Percentiles rank a stretch among this genome's conserved stretches.
Evolutionary conservation across 2,329 filamentous ascomycete genomes (phyloP).

Genomic region (Penicillium decumbens): DNA sequence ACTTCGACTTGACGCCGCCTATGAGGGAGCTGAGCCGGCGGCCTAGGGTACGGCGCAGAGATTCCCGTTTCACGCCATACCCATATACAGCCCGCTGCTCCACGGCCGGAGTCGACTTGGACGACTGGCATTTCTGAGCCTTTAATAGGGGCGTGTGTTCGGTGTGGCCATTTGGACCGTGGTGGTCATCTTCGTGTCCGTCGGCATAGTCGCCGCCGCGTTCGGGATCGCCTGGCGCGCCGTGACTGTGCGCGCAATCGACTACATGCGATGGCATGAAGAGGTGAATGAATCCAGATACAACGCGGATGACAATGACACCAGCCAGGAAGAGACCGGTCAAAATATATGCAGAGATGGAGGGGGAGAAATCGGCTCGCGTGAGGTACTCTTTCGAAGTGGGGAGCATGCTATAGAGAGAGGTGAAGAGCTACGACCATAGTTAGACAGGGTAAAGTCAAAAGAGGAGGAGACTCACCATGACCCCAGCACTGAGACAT

Average conservation of each 20-base stretch:
- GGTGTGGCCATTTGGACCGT: constrained; percentile 10
- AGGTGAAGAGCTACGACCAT: constrained; percentile 70
- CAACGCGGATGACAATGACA: constrained; percentile 44
- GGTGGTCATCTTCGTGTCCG: constrained; percentile 21
- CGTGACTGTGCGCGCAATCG: constrained; percentile 47
- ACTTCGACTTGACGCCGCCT: constrained; percentile 47
- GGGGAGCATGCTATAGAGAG: constrained; percentile 88
- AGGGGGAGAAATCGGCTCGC: constrained; percentile 62
- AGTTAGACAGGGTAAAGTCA: background rate
- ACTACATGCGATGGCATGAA: constrained; percentile 49
- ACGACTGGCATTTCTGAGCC: constrained; percentile 7
- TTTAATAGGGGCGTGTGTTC: constrained; percentile 33
- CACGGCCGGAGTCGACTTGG: constrained; percentile 24
- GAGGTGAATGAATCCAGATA: constrained; percentile 45
- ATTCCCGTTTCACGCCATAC: constrained; percentile 23
- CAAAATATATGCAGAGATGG: constrained; percentile 54
- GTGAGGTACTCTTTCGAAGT: constrained; percentile 74
- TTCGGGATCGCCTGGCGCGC: constrained; percentile 32
- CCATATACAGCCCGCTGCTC: constrained; percentile 13
- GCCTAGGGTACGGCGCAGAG: constrained; percentile 34
- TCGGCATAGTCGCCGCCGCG: constrained; percentile 22
- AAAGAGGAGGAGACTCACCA: constrained; percentile 56
- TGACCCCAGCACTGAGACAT: constrained; percentile 90
- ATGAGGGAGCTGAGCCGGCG: constrained; percentile 49
- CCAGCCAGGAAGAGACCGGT: constrained; percentile 48